These are phyloP conservation scores for Lecanicillium sp. DNA, from an alignment of 2,329 filamentous ascomycete species.

Conservation along the genomic window DNA sequence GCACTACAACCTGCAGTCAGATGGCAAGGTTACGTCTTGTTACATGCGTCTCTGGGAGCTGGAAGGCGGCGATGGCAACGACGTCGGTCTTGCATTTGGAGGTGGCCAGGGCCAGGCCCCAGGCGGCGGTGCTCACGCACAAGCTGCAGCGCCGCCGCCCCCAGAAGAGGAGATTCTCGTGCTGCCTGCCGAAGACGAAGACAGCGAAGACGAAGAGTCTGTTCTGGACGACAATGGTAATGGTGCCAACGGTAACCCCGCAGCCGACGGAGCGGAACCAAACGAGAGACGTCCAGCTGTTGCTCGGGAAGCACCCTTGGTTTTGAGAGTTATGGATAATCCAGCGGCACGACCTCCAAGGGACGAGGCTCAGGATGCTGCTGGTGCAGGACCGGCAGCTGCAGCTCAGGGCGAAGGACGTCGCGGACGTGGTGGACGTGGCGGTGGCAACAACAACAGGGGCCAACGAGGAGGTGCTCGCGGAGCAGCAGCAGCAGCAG, in stretches of 20 bases:
- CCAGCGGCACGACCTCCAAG: slow-evolving; percentile 20
- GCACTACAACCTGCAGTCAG: slow-evolving; percentile 70
- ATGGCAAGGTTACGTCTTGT: slow-evolving; percentile 54
- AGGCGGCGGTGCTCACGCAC: slow-evolving; percentile 18
- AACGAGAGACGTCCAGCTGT: slow-evolving; percentile 27
- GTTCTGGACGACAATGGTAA: slow-evolving; percentile 1
- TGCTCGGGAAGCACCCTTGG: slow-evolving; percentile 51
- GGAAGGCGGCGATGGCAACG: slow-evolving; percentile 67
- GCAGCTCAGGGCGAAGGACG: slow-evolving; percentile 21
- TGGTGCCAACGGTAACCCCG: background rate
- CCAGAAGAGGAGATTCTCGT: slow-evolving; percentile 17
- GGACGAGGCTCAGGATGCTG: background rate
- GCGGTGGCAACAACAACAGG: slow-evolving; percentile 12
- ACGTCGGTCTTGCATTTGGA: slow-evolving; percentile 40
- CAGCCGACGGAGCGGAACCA: background rate
- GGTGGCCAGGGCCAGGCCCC: slow-evolving; percentile 27
- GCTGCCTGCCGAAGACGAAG: slow-evolving; percentile 26
- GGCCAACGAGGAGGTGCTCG: slow-evolving; percentile 14
- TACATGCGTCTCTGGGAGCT: slow-evolving; percentile 87
- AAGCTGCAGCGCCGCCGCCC: slow-evolving; percentile 14
- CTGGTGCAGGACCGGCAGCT: slow-evolving; percentile 22
- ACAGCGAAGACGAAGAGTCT: slow-evolving; percentile 24
- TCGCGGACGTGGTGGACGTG: slow-evolving; percentile 22
- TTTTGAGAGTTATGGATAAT: slow-evolving; percentile 46
- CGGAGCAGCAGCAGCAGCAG: slow-evolving; percentile 10